A percentile compares a stretch with the other conserved stretches of the same genome.
phyloP scores from a whole-genome alignment of 2,329 filamentous ascomycete species.

The Ilyonectria mors-panacis region DNA sequence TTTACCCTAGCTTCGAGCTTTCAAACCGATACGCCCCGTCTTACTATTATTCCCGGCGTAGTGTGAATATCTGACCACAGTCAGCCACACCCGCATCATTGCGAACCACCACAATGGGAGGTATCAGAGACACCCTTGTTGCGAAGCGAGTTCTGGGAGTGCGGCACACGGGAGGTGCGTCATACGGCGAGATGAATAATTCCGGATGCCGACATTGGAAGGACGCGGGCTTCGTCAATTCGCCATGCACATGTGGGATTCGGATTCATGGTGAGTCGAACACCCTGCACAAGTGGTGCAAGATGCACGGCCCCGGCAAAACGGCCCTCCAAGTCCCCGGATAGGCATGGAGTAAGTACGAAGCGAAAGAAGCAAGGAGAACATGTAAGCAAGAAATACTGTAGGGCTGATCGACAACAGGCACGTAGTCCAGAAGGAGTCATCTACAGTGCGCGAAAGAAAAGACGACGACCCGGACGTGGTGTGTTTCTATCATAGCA shows the following conservation, averaged over 20 bases:
- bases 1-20: too few relatives aligned
- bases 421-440: background rate
- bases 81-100: background rate
- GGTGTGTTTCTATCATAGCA: background rate
- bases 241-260: conserved; percentile 6
- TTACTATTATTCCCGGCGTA: background rate
- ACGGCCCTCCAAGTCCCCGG: conserved; percentile 1
- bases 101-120: background rate
- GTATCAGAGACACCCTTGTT: too few relatives aligned
- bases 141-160: background rate
- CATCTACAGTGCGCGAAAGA: background rate
- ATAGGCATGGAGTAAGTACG: background rate
- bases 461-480: background rate
- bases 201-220: conserved; percentile 4
- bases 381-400: background rate
- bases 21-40: background rate
- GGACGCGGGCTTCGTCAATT: background rate
- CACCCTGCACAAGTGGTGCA: background rate
- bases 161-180: background rate
- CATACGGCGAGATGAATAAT: conserved; percentile 6
- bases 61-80: background rate
- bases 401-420: conserved; percentile 5
- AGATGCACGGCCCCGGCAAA: conserved; percentile 13
- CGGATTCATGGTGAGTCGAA: conserved; percentile 6
- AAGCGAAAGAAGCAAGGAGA: background rate